Base-by-base conservation (phyloP, 768 basidiomycete genomes). In the Hygrophoropsis aurantiaca region DNA sequence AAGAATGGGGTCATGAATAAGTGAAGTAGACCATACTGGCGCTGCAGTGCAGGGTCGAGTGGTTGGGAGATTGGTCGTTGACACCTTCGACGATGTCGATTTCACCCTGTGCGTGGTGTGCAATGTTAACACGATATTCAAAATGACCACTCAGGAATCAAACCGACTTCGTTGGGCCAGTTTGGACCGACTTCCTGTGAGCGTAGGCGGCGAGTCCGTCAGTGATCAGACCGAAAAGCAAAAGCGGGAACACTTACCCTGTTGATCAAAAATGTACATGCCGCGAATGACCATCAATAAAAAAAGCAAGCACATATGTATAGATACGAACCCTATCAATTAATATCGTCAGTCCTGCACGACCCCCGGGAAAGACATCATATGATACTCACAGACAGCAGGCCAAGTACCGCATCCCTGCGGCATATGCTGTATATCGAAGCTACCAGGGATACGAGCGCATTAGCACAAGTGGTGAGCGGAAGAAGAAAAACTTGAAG, bases 401-500 rank as follows among this genome's bases (percentile, higher is more conserved):
- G 68, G 68, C 67, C 70, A 72, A 3, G 65, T 70, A 19, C 68
- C 71, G 52, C 72, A 73, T 2, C 68, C 71, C 19, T 58, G 47
- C 1, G 72, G 71, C 66, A 72, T 71, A 32, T 68, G 65, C 2
- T 38, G 51, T 20, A 72, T 63, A 48, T 72, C 70, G 26, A 69
- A 71, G 18, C 58, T 65, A 24, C 42, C 7, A 16, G 7, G 7
- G 36, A 30, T 13, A 27, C 18, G 37, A n/a, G n/a, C n/a, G n/a
- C n/a, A n/a, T n/a, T n/a, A n/a, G n/a, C n/a, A n/a, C n/a, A n/a
- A n/a, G n/a, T n/a, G 11, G 32, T 34, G 32, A 34, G 32, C 16
- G 32, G n/a, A n/a, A n/a, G n/a, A n/a, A n/a, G n/a, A n/a, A n/a
- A n/a, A n/a, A n/a, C 11, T 0, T 10, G 26, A 19, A 1, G 0